Percentiles rank a stretch among this genome's conserved stretches.
Evolutionary conservation across 1,284 basidiomycete genomes (phyloP).

Genomic region (Apiotrichum domesticum): DNA sequence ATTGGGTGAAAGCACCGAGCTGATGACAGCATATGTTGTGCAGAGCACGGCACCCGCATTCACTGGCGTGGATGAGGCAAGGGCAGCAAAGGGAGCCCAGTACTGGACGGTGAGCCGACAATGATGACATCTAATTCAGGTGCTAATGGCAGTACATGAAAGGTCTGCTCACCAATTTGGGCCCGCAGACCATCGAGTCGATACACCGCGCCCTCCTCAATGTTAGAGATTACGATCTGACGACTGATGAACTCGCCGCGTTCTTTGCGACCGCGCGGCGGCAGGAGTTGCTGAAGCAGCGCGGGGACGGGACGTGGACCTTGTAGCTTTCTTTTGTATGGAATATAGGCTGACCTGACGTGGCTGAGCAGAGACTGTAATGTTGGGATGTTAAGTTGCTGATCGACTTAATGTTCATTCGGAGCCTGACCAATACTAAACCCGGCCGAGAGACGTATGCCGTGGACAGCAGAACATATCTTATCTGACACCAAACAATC

Average conservation of each 20-base stretch:
- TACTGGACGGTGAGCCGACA: conserved; percentile 67
- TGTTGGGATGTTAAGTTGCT: too few species aligned
- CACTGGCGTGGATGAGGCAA: conserved; percentile 1
- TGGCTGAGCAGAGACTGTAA: too few species aligned
- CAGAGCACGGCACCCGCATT: not conserved
- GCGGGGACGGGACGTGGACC: conserved; percentile 66
- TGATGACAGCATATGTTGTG: not conserved
- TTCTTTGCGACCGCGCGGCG: conserved; percentile 72
- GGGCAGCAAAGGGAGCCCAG: conserved; percentile 31
- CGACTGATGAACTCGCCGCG: conserved; percentile 62
- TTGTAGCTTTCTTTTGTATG: not conserved
- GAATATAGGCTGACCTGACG: too few species aligned
- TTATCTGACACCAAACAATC: too few species aligned
- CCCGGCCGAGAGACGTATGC: too few species aligned
- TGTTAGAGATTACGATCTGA: conserved; percentile 69
- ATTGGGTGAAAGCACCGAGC: not conserved
- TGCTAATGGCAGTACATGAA: conserved; percentile 58
- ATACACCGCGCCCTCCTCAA: conserved; percentile 76
- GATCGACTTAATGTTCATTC: too few species aligned
- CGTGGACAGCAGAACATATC: too few species aligned
- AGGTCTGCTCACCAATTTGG: conserved; percentile 78
- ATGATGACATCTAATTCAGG: too few species aligned
- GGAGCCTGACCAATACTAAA: too few species aligned
- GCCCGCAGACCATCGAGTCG: conserved; percentile 61
- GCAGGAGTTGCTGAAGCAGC: conserved; percentile 63